Base-by-base conservation (phyloP, 1,284 basidiomycete species). In the Naganishia albida region DNA sequence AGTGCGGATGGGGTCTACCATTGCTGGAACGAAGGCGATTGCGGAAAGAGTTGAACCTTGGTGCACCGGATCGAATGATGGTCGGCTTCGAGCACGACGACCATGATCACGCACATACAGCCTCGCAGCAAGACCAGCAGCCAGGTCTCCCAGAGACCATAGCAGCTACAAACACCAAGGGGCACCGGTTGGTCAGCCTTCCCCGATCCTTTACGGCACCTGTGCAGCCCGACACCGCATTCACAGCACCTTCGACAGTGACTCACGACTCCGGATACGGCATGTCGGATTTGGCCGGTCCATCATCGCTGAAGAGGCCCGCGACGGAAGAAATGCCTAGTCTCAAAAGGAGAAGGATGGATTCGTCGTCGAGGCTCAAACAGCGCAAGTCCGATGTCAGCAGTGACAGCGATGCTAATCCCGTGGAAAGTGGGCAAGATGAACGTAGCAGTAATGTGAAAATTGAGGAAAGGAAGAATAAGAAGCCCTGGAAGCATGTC, bases 401-500 rank as follows among this genome's bases (percentile, higher is more conserved):
- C 54, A 56, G 49, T 42, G 57, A 60, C 28, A 60, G 57, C 28
- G 57, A 60, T 40, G 46, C 30, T 1, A 18, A 46, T 16, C 46
- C 57, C 3, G 46, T 23, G 3, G 34, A 12, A 20, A 20, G 39
- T 8, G 15, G 50, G 7, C 23, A 40, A 2, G 48, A 39, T 2
- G 46, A 13, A 8, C 30, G 40, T 20, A 18, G 15, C 15, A 54
- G 7, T 20, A 54, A 25, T 44, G 38, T n/a, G 16, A 34, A 60
- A 10, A 15, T n/a, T 13, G 34, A 60, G 16, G 46, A 40, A 23
- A 48, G 38, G 48, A 48, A 39, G 46, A 68, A 85, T 63, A 93
- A 90, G 18, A 87, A 92, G 54, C 96, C 95, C 0, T 99, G 96
- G 96, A 99, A 99, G 79, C 87, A 90, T 68, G 94, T 99, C n/a